Base-by-base conservation (phyloP, 2,329 filamentous ascomycete species). In the Apiospora koreana region DNA sequence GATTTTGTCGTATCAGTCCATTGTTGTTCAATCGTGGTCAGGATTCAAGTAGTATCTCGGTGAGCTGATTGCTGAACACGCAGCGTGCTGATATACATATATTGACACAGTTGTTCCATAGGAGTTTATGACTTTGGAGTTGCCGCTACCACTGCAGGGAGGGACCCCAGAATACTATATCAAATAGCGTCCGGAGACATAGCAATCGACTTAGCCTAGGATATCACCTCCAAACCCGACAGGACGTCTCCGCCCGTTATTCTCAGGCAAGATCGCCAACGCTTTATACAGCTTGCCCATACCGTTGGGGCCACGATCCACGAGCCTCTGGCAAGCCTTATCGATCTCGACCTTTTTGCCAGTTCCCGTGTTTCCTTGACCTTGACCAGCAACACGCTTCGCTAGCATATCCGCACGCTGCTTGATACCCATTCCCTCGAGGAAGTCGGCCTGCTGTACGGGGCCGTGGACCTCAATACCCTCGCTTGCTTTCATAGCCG, bases 251-350 rank as follows among this genome's bases (percentile, higher is more conserved):
- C 84, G 86, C 1, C 92, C 91, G 45, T 86, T 87, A 73, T 93
- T 93, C 80, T 95, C 92, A 0, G 96, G 96, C 76, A 98, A 79
- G 76, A 99, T 94, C 16, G 95, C 93, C 86, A 99, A 87, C 31
- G 90, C 95, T 83, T 98, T 98, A 80, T 99, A 99, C 28, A 97
- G 84, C 83, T 92, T 95, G 0, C 96, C 96, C 96, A 99, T 99
- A 0, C 94, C 95, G 68, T 89, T 90, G 1, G 91, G 92, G 0
- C 93, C 92, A 54, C 90, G 86, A 80, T 97, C 95, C n/a, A 98
- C 89, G 68, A 99, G 83, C 72, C 96, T 86, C 82, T 89, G 92
- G 89, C 94, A 97, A 0, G 92, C 91, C 72, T 85, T 88, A 73
- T 94, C 90, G 42, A 98, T 85, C 68, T 89, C 88, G 74, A 84